phyloP scores from a whole-genome alignment of 108 stramenopile species.

The Chaetoceros muelleri region DNA sequence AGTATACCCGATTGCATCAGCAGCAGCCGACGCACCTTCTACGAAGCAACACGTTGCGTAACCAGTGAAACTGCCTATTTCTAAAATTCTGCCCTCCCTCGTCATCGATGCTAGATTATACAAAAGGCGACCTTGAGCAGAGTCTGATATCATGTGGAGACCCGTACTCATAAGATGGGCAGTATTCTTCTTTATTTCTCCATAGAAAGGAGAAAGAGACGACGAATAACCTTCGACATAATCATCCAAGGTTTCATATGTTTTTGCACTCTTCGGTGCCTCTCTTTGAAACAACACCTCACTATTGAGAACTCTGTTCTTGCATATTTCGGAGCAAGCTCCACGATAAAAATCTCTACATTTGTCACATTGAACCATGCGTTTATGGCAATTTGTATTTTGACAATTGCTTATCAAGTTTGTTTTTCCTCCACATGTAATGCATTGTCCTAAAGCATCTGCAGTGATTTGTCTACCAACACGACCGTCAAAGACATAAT shows the following conservation, averaged over 20 bases:
- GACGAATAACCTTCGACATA: conserved; percentile 63
- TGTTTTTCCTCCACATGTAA: conserved; percentile 83
- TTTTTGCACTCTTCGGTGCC: background rate
- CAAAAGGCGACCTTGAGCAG: conserved; percentile 69
- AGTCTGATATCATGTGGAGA: conserved; percentile 83
- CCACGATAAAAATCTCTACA: conserved; percentile 49
- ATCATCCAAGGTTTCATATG: conserved; percentile 51
- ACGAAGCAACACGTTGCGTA: conserved; percentile 85
- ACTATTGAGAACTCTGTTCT: conserved; percentile 46
- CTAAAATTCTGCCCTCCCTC: conserved; percentile 68
- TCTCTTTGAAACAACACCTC: conserved; percentile 25
- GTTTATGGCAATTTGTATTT: conserved; percentile 81
- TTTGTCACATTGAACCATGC: conserved; percentile 86
- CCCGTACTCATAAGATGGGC: conserved; percentile 48
- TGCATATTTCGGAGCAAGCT: conserved; percentile 81
- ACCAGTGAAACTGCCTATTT: conserved; percentile 90
- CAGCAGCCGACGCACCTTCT: conserved; percentile 55
- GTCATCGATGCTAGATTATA: conserved; percentile 64
- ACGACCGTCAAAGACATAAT: conserved; percentile 96
- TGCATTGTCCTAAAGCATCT: conserved; percentile 73
- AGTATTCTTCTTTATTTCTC: conserved; percentile 69
- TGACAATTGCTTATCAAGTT: conserved; percentile 80
- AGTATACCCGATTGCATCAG: conserved; percentile 14
- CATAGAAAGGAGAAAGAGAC: conserved; percentile 37
- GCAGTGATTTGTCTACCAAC: conserved; percentile 88